These are phyloP conservation scores for Oehlia diaphana DNA, from an alignment of 192 early-diverging fungal genomes.

Conservation along the genomic window DNA sequence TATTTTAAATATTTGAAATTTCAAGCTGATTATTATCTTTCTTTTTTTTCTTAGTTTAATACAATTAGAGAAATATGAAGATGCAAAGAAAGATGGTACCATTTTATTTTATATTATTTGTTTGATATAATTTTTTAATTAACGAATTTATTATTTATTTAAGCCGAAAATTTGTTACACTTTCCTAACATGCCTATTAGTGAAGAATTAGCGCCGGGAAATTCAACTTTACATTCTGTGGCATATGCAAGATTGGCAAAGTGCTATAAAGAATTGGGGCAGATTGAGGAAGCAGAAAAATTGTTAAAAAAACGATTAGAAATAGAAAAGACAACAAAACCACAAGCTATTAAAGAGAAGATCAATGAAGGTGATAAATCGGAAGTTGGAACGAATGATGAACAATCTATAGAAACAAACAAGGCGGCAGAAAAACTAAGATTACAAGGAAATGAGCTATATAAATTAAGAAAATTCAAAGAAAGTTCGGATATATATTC, in stretches of 20 bases:
- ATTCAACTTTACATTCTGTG: conserved; percentile 23
- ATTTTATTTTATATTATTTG: neutral
- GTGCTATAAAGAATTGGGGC: conserved; percentile 27
- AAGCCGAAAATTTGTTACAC: neutral
- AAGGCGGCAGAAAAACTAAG: conserved; percentile 1
- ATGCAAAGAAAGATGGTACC: conserved; percentile 18
- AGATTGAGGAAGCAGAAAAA: conserved; percentile 18
- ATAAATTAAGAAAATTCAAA: conserved; percentile 9
- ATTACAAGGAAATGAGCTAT: conserved; percentile 20
- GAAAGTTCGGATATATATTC: conserved; percentile 6
- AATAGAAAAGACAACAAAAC: neutral
- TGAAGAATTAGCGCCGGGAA: conserved; percentile 9
- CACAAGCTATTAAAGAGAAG: neutral
- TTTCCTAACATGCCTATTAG: conserved; percentile 11
- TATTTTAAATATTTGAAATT: neutral
- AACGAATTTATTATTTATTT: neutral
- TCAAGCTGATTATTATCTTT: neutral
- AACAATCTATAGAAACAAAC: neutral
- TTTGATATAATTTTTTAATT: neutral
- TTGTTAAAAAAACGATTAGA: conserved; percentile 6
- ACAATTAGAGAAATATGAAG: conserved; percentile 16
- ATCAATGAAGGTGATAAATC: neutral
- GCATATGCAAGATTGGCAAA: conserved; percentile 21
- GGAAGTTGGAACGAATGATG: neutral
- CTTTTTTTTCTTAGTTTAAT: conserved; percentile 10